A percentile compares a stretch with the other conserved stretches of the same genome.
Evolutionary conservation across 768 basidiomycete genomes (phyloP).

Genomic region (Harrya chromipes): DNA sequence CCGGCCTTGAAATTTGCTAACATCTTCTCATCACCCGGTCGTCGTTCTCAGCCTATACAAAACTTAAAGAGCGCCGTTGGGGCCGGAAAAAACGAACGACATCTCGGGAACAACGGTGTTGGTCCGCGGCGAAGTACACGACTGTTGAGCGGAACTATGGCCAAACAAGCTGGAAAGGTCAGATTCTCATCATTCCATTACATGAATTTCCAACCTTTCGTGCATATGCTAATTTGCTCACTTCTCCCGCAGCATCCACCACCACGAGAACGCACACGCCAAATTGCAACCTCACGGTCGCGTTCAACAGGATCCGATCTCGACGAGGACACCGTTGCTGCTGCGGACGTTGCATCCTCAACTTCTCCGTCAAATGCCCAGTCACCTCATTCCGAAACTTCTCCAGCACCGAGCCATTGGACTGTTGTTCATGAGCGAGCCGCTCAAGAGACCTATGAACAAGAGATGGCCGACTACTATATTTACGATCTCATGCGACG

Average conservation of each 20-base stretch:
- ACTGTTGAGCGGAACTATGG: constrained; percentile 54
- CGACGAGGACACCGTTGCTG: constrained; percentile 56
- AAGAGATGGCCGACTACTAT: constrained; percentile 76
- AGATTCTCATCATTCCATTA: constrained; percentile 8
- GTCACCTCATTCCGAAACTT: constrained; percentile 63
- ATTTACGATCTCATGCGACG: constrained; percentile 76
- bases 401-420: constrained; percentile 60
- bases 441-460: constrained; percentile 68
- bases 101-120: constrained; percentile 39
- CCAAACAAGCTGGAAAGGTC: constrained; percentile 61
- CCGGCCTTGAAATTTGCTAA: constrained; percentile 85
- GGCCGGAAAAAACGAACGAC: constrained; percentile 50
- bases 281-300: constrained; percentile 50
- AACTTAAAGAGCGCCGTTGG: constrained; percentile 56
- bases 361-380: constrained; percentile 58
- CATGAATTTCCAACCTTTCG: neutral
- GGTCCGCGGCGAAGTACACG: constrained; percentile 73
- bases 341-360: constrained; percentile 52
- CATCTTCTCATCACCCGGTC: constrained; percentile 83
- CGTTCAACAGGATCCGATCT: constrained; percentile 67
- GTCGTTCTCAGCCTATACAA: constrained; percentile 71
- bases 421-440: constrained; percentile 66
- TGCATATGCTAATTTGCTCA: constrained; percentile 16
- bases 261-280: constrained; percentile 58
- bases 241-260: constrained; percentile 30